Base-by-base conservation (phyloP, 2,329 filamentous ascomycete species). In the Beauveria sp. region DNA sequence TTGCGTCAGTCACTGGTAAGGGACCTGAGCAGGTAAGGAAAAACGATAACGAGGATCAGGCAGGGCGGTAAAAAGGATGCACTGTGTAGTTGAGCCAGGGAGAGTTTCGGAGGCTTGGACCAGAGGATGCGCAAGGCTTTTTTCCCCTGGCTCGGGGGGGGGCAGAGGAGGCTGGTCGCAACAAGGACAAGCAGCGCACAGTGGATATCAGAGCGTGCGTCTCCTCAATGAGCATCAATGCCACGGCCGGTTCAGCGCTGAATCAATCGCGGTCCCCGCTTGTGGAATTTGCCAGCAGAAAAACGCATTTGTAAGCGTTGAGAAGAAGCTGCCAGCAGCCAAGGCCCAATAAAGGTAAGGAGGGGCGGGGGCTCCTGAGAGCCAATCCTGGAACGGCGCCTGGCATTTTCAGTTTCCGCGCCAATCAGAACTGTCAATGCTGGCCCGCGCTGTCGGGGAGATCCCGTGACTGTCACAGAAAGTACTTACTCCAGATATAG, bases 271-370 rank as follows among this genome's bases (percentile, higher is more conserved):
- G 55, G 24, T 20, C 45, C 43, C n/a, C n/a, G 34, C 30, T 34
- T 34, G 40, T 61, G 52, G 59, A 61, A 56, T 51, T 61, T 61
- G 20, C 59, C 59, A 61, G 59, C 46, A 56, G 51, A 56, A 61
- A 60, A 61, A 12, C 22, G 59, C 52, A 61, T 61, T 61, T 61
- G 59, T 61, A 61, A 61, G 59, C 59, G 52, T 56, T 43, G n/a
- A 51, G 30, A n/a, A 22, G 26, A 22, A 20, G 20, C n/a, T 28
- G 49, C 34, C 34, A 38, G 34, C 5, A 34, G 34, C 12, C 12
- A 38, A 38, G 34, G 34, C 12, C 34, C 34, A 38, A 38, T 38
- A 20, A 30, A 30, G 26, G 16, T 10, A n/a, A 20, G 18, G 6
- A 28, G 49, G 28, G 28, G 16, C 5, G 28, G 28, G 46, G 46